phyloP scores from a whole-genome alignment of 2,329 filamentous ascomycete genomes.

The Trichoderma sp. region DNA sequence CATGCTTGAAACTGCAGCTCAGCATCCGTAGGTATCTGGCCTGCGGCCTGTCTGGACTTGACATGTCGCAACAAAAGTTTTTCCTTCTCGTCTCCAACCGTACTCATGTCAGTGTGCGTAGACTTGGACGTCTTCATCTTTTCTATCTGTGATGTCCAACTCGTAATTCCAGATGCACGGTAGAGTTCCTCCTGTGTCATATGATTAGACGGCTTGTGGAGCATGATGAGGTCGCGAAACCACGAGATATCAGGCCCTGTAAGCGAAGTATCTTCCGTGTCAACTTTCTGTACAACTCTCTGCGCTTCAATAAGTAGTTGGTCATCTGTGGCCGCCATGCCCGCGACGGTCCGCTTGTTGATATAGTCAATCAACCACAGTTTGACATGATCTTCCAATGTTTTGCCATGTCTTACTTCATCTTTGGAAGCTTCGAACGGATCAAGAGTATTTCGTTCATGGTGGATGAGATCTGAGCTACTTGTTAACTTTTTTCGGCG shows the following conservation, averaged over 20 bases:
- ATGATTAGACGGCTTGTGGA: neutral
- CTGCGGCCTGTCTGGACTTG: neutral
- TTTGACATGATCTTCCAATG: constrained; percentile 12
- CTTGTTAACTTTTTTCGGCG: neutral
- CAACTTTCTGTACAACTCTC: constrained; percentile 1
- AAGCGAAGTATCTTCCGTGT: constrained; percentile 5
- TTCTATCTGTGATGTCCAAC: neutral
- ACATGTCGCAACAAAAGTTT: neutral
- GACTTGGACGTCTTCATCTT: neutral
- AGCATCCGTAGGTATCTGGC: neutral
- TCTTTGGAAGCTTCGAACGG: neutral
- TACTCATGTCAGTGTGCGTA: neutral
- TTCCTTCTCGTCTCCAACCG: neutral
- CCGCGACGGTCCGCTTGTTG: neutral
- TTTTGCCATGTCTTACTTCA: neutral
- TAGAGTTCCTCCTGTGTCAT: neutral
- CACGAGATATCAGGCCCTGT: constrained; percentile 1
- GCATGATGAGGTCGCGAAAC: constrained; percentile 7
- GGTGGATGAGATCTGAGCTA: neutral
- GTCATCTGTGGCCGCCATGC: neutral
- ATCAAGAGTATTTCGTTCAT: neutral
- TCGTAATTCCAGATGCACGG: neutral
- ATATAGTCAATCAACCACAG: constrained; percentile 6
- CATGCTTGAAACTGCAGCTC: constrained; percentile 3
- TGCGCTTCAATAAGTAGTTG: constrained; percentile 3